Percentiles rank a stretch among this genome's conserved stretches.
Conservation (phyloP, 768 basidiomycete genomes). For the Macrocybe gigantea region DNA sequence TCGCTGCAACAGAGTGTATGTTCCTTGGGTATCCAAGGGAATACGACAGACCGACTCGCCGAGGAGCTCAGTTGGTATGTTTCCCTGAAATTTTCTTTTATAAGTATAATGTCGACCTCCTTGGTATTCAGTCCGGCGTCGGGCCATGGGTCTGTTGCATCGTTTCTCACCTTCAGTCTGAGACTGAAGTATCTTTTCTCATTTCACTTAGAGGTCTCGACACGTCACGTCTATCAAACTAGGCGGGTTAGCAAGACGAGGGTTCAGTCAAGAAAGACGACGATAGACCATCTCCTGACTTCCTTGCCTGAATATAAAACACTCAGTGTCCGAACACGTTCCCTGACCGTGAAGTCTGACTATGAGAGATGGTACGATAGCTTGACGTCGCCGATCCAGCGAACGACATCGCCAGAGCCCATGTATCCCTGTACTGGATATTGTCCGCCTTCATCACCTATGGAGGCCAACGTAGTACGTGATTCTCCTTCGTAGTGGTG, state of each 20-base stretch:
- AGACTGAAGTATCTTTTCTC: neutral
- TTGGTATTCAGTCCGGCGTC: conserved; percentile 9
- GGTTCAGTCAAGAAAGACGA: conserved; percentile 13
- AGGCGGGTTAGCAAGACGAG: conserved; percentile 13
- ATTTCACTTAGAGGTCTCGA: conserved; percentile 5
- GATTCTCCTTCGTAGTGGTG: neutral
- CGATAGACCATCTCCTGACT: conserved; percentile 15
- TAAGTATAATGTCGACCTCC: too few species aligned
- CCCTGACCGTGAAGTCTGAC: conserved; percentile 12
- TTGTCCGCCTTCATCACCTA: conserved; percentile 12
- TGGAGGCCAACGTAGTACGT: conserved; percentile 26
- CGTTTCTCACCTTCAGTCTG: neutral
- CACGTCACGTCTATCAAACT: conserved; percentile 19
- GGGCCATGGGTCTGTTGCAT: conserved; percentile 8
- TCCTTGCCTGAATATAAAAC: conserved; percentile 7
- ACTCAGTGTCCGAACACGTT: conserved; percentile 4
- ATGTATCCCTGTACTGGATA: conserved; percentile 25
- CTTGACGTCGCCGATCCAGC: conserved; percentile 14
- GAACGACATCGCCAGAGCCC: conserved; percentile 23
- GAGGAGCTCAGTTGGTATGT: conserved; percentile 26
- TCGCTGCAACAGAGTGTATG: conserved; percentile 38
- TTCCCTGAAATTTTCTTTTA: neutral
- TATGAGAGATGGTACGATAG: conserved; percentile 13
- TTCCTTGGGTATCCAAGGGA: conserved; percentile 42
- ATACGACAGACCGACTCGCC: conserved; percentile 25